Conservation (phyloP, 2,329 filamentous ascomycete species). For the Cytospora mali region DNA sequence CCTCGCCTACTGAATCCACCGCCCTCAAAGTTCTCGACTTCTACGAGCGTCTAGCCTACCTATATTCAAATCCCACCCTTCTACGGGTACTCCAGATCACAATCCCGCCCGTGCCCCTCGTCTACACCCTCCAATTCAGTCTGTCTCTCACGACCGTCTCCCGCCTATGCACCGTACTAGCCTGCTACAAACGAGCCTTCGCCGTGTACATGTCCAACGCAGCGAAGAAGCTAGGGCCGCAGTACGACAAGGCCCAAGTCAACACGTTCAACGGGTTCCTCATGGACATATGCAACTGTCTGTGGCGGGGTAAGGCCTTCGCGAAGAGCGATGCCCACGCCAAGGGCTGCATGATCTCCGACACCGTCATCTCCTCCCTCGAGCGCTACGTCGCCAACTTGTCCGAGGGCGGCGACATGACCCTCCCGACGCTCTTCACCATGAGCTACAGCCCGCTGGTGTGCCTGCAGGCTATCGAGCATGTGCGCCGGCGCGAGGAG, state of each 20-base stretch:
- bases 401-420: constrained; percentile 45
- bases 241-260: constrained; percentile 63
- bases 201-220: constrained; percentile 60
- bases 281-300: constrained; percentile 83
- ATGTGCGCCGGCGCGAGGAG: constrained; percentile 61
- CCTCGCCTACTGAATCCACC: constrained; percentile 45
- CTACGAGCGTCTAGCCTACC: constrained; percentile 62
- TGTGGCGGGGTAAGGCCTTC: constrained; percentile 78
- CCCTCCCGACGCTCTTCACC: constrained; percentile 55
- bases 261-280: constrained; percentile 79
- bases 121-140: constrained; percentile 73
- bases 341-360: constrained; percentile 55
- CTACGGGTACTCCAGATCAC: constrained; percentile 64
- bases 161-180: constrained; percentile 69
- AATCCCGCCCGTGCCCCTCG: constrained; percentile 66
- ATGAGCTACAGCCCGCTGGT: constrained; percentile 62
- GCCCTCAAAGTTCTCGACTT: constrained; percentile 68
- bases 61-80: constrained; percentile 56
- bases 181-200: constrained; percentile 73
- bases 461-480: constrained; percentile 57
- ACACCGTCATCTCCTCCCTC: constrained; percentile 48
- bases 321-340: constrained; percentile 65
- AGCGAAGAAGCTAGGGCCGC: constrained; percentile 34
- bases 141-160: constrained; percentile 65
- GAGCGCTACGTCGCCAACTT: constrained; percentile 52